Percentiles rank a stretch among this genome's conserved stretches.
Evolutionary conservation across 176 grass and related monocot species (phyloP).

Genomic region (Oryza brachyantha): DNA sequence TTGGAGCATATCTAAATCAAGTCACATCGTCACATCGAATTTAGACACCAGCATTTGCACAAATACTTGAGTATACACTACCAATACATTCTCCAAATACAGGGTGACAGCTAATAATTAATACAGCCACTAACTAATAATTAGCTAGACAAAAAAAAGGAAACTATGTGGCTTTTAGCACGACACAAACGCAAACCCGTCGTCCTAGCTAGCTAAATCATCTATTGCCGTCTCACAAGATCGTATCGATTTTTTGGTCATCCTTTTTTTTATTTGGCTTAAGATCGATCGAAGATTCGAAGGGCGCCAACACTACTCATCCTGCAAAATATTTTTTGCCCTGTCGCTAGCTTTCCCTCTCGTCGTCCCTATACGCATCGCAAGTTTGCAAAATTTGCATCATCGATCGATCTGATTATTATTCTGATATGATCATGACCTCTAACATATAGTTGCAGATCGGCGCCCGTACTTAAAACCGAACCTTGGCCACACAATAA

Average conservation of each 20-base stretch:
- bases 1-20: not conserved
- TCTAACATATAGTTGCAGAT: not conserved
- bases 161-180: not conserved
- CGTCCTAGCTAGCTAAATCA: not conserved
- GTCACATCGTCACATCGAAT: not conserved
- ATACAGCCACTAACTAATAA: not conserved
- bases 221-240: too few species aligned
- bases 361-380: not conserved
- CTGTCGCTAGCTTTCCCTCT: not conserved
- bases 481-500: not conserved
- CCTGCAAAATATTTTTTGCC: not conserved
- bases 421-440: not conserved
- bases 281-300: not conserved
- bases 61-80: slow-evolving; percentile 17
- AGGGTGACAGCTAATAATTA: not conserved
- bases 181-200: not conserved
- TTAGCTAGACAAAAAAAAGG: not conserved
- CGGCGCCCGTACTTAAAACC: not conserved
- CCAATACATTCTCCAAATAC: not conserved
- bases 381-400: not conserved
- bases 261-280: not conserved
- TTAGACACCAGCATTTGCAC: not conserved
- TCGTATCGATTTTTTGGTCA: not conserved
- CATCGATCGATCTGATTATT: too few species aligned
- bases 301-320: not conserved